Evolutionary conservation across 2,329 filamentous ascomycete genomes (phyloP).

Genomic region (Cucurbitaria berberidis): DNA sequence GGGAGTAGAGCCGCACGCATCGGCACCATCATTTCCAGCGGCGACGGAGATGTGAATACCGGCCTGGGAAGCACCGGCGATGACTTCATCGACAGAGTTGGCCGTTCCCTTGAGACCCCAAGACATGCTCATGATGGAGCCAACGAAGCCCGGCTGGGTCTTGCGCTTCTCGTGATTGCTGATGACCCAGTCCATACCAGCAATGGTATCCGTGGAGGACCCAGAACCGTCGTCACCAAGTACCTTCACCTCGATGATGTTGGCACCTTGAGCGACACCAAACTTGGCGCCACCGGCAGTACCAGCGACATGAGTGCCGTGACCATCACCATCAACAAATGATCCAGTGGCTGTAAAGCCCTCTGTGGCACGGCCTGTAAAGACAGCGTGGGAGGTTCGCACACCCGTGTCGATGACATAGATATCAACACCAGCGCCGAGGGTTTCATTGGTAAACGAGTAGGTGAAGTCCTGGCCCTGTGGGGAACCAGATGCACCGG

Average conservation of each 20-base stretch:
- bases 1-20: constrained; percentile 52
- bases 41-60: constrained; percentile 56
- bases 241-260: constrained; percentile 60
- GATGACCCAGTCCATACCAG: constrained; percentile 57
- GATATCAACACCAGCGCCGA: constrained; percentile 54
- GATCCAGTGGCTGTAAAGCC: constrained; percentile 49
- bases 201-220: constrained; percentile 55
- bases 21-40: constrained; percentile 52
- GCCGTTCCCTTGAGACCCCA: constrained; percentile 46
- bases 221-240: constrained; percentile 55
- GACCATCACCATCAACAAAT: constrained; percentile 52
- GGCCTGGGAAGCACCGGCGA: constrained; percentile 41
- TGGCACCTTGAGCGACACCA: constrained; percentile 57
- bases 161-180: constrained; percentile 53
- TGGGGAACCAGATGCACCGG: constrained; percentile 40
- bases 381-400: constrained; percentile 53
- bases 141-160: constrained; percentile 47
- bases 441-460: constrained; percentile 43
- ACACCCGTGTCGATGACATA: constrained; percentile 59
- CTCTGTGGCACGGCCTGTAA: constrained; percentile 52
- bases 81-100: constrained; percentile 46
- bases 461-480: constrained; percentile 50
- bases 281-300: constrained; percentile 53
- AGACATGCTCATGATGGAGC: constrained; percentile 57
- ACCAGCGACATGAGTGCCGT: constrained; percentile 57